A percentile compares a stretch with the other conserved stretches of the same genome.
phyloP scores from a whole-genome alignment of 2,329 filamentous ascomycete genomes.

The Trichoderma guizhouense region DNA sequence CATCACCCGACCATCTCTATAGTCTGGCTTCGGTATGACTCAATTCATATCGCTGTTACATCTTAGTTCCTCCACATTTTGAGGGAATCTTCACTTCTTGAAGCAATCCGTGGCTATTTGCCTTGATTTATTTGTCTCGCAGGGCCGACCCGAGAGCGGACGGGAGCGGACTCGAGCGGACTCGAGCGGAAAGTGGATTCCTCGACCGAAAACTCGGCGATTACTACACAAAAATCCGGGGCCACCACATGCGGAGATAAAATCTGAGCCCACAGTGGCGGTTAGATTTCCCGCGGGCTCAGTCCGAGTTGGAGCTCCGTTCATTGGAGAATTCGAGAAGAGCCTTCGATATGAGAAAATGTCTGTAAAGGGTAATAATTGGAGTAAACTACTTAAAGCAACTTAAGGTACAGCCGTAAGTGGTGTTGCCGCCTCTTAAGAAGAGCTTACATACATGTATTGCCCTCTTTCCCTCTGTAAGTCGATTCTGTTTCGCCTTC shows the following conservation, averaged over 20 bases:
- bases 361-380: background rate
- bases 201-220: background rate
- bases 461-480: background rate
- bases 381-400: background rate
- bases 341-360: too few species aligned
- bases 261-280: background rate
- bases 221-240: background rate
- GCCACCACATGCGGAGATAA: background rate
- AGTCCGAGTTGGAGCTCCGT: background rate
- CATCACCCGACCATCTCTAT: background rate
- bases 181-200: conserved; percentile 2
- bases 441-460: background rate
- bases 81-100: background rate
- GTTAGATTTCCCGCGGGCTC: background rate
- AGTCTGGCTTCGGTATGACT: background rate
- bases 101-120: background rate
- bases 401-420: background rate
- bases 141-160: background rate
- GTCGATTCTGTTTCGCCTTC: background rate
- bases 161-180: conserved; percentile 1
- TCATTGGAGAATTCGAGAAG: background rate
- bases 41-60: background rate
- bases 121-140: background rate
- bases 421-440: background rate
- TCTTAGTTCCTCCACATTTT: background rate